Evolutionary conservation across 2,329 filamentous ascomycete genomes (phyloP), one percentile per base, ranked within the genome.

Genomic region (Aspergillus floridensis): DNA sequence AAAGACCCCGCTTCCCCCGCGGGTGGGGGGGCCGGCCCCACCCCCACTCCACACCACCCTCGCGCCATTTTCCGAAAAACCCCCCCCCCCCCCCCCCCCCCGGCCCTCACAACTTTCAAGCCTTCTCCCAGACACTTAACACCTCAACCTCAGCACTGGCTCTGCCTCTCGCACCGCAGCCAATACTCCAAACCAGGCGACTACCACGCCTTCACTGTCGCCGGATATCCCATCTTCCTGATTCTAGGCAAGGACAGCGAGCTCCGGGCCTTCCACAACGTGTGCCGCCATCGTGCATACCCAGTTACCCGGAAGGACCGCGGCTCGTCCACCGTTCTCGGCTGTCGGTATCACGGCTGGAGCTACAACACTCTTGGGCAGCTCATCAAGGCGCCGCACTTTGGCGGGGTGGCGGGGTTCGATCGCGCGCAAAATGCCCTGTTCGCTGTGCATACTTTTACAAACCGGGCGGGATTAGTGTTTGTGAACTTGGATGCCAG

Each of bases 271-370:
- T 87, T 87, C 69, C 85, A 87, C 74, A 87, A 88, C 66, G 77
- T 87, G 38, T 87, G 86, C 72, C 76, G 85, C 2, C 85, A 87
- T 69, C 78, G 85, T 6, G 85, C 85, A 22, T 88, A 83, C 66
- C 83, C 84, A 0, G 80, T 87, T 8, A 82, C 86, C 8, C 78
- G 76, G 4, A 77, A 80, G 48, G 77, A 81, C 2, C 72, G 78
- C 10, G 85, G 85, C 3, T 78, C 77, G 47, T 79, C 79, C 51
- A 78, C 66, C 4, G 80, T 87, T 38, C 78, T 88, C 41, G 77
- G 81, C 0, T 88, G 85, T 76, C 81, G 82, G 59, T 87, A 87
- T 65, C 85, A 87, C 66, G 84, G 84, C 47, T 88, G 85, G 85
- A 84, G 82, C 2, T 87, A 87, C 61, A 82, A 84, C 49, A 75